Evolutionary conservation across 2,329 filamentous ascomycete genomes (phyloP), one percentile per base, ranked within the genome.

Genomic region (Aspergillus caelatus): DNA sequence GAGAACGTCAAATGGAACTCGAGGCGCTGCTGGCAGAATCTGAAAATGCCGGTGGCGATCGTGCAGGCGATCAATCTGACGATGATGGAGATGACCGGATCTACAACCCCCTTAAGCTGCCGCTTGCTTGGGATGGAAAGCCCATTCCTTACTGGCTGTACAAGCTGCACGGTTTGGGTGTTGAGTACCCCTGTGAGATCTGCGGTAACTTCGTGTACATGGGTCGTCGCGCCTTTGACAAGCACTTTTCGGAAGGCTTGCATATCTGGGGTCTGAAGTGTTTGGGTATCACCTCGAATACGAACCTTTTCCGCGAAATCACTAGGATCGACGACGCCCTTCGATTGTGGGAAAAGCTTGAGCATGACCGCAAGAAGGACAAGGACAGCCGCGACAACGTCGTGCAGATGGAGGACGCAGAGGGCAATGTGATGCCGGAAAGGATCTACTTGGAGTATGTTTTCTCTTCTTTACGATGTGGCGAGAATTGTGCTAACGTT

Each of bases 191-290:
- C 0, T 99, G 95, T 82, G 94, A 99, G 77, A 92, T 99, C 62
- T 99, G 95, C 75, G 95, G 95, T 61, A 98, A 98, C 79, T 97
- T 93, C 74, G 93, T 97, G n/a, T 98, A 98, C 82, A 97, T 97
- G 91, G 95, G 95, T 19, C 87, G 95, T 28, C 88, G 95, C 57
- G 94, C 94, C 1, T 99, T 97, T 72, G 95, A 99, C 76, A 99
- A 99, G 83, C 95, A 99, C 78, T 99, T 99, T 81, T 96, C 94
- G 70, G 95, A 99, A 78, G 89, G 92, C 10, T 85, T 93, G 59
- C 95, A 99, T 75, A 91, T 98, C 56, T 95, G 97, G 75, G 95
- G 95, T 0, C 81, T 99, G 69, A 95, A 96, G 78, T 97, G 94
- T 74, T 81, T 99, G 57, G 96, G 96, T 23, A 95, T 99, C 75